Percentiles rank a stretch among this genome's conserved stretches.
Evolutionary conservation across 2,329 filamentous ascomycete species (phyloP).

Genomic region (Sclerotiophoma versabilis): DNA sequence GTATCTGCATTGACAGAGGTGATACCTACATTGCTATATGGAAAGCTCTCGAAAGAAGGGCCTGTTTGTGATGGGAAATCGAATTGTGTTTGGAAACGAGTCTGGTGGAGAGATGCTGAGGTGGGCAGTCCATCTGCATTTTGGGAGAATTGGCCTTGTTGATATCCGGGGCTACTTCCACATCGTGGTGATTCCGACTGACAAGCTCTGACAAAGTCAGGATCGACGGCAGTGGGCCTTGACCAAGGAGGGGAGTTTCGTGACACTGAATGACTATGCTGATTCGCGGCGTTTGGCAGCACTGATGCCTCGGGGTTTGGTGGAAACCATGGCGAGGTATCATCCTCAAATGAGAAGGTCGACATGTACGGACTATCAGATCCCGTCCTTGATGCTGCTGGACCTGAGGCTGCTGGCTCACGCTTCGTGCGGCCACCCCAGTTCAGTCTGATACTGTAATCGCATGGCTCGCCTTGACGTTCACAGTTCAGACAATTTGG

Average conservation of each 20-base stretch:
- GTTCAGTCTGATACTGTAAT: constrained; percentile 82
- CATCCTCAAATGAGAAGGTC: constrained; percentile 39
- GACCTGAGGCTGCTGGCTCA: constrained; percentile 52
- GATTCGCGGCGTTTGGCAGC: constrained; percentile 17
- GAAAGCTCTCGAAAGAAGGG: constrained; percentile 26
- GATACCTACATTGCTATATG: constrained; percentile 22
- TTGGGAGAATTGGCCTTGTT: constrained; percentile 24
- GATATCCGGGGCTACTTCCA: constrained; percentile 20
- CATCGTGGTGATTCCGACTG: constrained; percentile 25
- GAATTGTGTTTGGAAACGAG: constrained; percentile 30
- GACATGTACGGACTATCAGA: constrained; percentile 41
- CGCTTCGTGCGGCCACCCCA: constrained; percentile 77
- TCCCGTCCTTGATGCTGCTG: constrained; percentile 29
- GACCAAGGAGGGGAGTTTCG: constrained; percentile 30
- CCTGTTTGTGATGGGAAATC: constrained; percentile 33
- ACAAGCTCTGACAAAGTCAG: constrained; percentile 31
- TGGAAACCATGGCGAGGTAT: constrained; percentile 28
- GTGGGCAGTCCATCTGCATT: constrained; percentile 8
- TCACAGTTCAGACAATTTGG: constrained; percentile 76
- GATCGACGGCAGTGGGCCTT: constrained; percentile 35
- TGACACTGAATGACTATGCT: constrained; percentile 37
- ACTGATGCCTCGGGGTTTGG: constrained; percentile 26
- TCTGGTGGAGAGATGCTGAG: constrained; percentile 22
- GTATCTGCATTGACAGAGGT: constrained; percentile 25
- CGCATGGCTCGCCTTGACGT: constrained; percentile 74